A percentile compares a stretch with the other conserved stretches of the same genome.
Conservation (phyloP, 2,329 filamentous ascomycete species). For the Escovopsis weberi region DNA sequence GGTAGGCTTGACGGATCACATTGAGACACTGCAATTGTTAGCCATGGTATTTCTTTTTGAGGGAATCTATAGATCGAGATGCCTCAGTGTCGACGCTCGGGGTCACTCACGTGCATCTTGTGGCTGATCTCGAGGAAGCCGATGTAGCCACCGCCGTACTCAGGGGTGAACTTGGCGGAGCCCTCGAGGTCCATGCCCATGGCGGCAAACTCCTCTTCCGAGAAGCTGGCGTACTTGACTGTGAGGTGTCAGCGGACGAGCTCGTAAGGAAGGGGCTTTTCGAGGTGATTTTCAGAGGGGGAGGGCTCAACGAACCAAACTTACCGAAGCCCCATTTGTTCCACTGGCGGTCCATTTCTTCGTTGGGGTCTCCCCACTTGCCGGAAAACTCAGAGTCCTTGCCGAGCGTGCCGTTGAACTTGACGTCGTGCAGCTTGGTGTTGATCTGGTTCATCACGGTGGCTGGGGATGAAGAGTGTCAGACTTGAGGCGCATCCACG, state of each 20-base stretch:
- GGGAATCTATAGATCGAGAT: not conserved
- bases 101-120: conserved; percentile 1
- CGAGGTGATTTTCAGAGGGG: not conserved
- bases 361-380: conserved; percentile 1
- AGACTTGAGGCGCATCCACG: not conserved
- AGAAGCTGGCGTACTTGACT: conserved; percentile 2
- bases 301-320: conserved; percentile 1
- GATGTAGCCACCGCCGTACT: conserved; percentile 1
- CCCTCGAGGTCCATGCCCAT: conserved; percentile 1
- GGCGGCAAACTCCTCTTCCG: not conserved
- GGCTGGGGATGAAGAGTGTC: not conserved
- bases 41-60: not conserved
- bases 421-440: not conserved
- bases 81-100: not conserved
- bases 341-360: conserved; percentile 1
- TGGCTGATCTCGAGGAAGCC: conserved; percentile 2
- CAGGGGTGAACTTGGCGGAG: conserved; percentile 1
- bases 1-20: conserved; percentile 1
- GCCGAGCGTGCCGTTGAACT: conserved; percentile 1
- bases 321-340: conserved; percentile 2
- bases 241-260: not conserved
- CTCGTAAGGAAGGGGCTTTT: not conserved
- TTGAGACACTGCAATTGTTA: not conserved
- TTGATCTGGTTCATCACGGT: not conserved
- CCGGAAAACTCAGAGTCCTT: conserved; percentile 1